phyloP scores from a whole-genome alignment of 257 asterid genomes.

The Solanum gracilifrons region DNA sequence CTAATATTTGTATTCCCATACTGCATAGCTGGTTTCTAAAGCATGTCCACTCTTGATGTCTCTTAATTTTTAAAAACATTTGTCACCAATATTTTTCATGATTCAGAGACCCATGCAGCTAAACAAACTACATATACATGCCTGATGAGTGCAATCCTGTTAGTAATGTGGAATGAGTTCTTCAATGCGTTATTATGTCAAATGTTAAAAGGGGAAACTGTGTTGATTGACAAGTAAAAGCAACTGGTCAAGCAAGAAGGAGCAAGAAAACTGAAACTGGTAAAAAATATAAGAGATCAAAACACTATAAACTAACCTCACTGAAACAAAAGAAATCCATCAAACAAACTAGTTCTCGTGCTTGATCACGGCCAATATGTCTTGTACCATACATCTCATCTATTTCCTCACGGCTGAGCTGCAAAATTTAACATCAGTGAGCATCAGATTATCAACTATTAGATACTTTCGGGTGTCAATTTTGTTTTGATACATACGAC shows the following conservation, averaged over 20 bases:
- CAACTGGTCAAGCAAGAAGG: background rate
- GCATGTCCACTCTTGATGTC: background rate
- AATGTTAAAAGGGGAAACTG: background rate
- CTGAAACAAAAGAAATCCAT: constrained; percentile 99
- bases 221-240: background rate
- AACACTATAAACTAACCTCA: constrained; percentile 52
- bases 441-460: background rate
- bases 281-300: background rate
- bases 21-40: background rate
- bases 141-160: background rate
- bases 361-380: constrained; percentile 90
- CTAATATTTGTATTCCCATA: background rate
- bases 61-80: background rate
- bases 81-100: background rate
- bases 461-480: background rate
- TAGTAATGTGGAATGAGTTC: background rate
- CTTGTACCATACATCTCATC: constrained; percentile 72
- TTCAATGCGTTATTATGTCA: background rate
- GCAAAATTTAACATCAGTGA: constrained; percentile 13
- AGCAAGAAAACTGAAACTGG: background rate
- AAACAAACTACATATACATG: background rate
- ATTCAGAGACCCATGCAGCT: background rate
- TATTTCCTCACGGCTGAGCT: constrained; percentile 76
- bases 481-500: background rate
- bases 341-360: constrained; percentile 74